Conservation (phyloP, 2,329 filamentous ascomycete genomes). For the Passalora sequoiae region DNA sequence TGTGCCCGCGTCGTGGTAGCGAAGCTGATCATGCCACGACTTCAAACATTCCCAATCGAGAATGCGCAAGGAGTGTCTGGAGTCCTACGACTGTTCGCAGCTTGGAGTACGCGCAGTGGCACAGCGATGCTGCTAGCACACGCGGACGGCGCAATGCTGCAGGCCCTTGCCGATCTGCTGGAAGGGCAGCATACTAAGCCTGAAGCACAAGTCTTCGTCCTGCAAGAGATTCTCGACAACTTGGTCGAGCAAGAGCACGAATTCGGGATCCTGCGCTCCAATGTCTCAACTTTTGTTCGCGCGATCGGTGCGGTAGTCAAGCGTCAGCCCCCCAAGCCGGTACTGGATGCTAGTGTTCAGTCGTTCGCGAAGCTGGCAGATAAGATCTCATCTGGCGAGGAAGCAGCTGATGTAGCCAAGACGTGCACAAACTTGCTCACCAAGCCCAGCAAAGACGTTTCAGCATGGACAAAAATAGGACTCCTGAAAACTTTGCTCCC, state of each 20-base stretch:
- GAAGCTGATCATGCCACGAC: constrained; percentile 69
- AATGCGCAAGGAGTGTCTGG: constrained; percentile 86
- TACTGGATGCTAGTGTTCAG: constrained; percentile 74
- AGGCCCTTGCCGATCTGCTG: constrained; percentile 67
- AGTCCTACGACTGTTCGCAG: constrained; percentile 71
- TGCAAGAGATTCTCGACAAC: constrained; percentile 67
- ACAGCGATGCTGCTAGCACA: constrained; percentile 66
- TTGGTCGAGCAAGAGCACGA: constrained; percentile 56
- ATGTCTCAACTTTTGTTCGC: constrained; percentile 61
- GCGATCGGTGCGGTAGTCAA: constrained; percentile 51
- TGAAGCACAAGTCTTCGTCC: constrained; percentile 75
- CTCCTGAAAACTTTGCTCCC: constrained; percentile 75
- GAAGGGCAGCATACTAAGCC: constrained; percentile 70
- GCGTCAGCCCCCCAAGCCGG: constrained; percentile 60
- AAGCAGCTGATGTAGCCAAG: constrained; percentile 71
- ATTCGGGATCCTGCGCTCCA: constrained; percentile 58
- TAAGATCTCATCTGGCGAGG: constrained; percentile 61
- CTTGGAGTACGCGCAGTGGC: constrained; percentile 66
- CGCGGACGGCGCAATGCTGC: constrained; percentile 56
- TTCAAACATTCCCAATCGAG: constrained; percentile 74
- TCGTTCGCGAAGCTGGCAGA: constrained; percentile 71
- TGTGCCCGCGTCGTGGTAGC: constrained; percentile 67
- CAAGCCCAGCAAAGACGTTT: constrained; percentile 79
- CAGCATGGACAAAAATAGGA: constrained; percentile 73
- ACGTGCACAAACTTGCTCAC: constrained; percentile 76